Evolutionary conservation across 2,329 filamentous ascomycete species (phyloP).

Genomic region (Cordyceps fumosorosea): DNA sequence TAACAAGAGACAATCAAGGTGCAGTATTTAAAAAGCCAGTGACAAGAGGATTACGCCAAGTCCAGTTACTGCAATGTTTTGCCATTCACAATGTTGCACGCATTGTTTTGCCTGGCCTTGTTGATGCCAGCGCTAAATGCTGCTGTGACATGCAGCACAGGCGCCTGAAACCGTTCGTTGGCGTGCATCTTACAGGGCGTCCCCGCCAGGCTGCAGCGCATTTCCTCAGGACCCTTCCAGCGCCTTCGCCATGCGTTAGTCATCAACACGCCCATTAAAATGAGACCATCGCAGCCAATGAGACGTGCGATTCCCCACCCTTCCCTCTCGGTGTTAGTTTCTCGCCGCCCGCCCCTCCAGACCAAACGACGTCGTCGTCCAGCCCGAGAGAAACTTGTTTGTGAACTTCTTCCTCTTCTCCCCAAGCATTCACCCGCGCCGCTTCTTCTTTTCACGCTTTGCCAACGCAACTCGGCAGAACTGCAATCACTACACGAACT

Average conservation of each 20-base stretch:
- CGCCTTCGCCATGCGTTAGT: conserved; percentile 4
- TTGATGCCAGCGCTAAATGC: neutral
- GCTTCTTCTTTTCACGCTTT: neutral
- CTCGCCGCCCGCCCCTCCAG: neutral
- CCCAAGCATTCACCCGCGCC: neutral
- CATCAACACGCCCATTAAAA: neutral
- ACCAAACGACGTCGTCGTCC: conserved; percentile 6
- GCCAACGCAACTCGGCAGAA: neutral
- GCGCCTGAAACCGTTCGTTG: neutral
- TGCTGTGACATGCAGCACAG: neutral
- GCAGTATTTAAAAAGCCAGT: neutral
- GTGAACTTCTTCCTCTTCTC: neutral
- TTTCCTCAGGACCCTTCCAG: conserved; percentile 3
- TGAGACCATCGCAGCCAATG: conserved; percentile 1
- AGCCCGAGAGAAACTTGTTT: neutral
- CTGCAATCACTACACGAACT: neutral
- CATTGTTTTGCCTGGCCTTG: neutral
- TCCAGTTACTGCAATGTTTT: neutral
- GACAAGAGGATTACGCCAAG: neutral
- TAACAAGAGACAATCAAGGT: neutral
- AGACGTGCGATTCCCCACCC: conserved; percentile 1
- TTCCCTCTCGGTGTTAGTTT: neutral
- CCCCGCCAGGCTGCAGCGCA: neutral
- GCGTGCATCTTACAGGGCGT: neutral
- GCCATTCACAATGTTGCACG: neutral